These are phyloP conservation scores for Mucor piriformis DNA, from an alignment of 371 early-diverging fungal species.

Conservation along the genomic window DNA sequence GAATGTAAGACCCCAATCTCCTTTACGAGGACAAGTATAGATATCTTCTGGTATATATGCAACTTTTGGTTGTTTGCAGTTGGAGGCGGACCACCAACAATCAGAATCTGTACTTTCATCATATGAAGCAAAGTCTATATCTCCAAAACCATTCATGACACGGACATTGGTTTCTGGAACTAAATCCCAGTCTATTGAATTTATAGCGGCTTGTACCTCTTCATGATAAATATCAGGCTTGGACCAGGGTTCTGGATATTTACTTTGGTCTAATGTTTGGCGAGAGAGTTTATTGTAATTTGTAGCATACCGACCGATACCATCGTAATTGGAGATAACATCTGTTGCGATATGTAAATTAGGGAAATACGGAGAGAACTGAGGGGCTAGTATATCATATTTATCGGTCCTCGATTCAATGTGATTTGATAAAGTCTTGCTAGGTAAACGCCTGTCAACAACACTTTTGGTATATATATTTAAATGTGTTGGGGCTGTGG, in stretches of 20 bases:
- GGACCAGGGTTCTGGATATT: conserved; percentile 44
- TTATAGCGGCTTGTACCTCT: conserved; percentile 38
- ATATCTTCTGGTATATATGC: conserved; percentile 40
- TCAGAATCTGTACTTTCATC: conserved; percentile 22
- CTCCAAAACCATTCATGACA: conserved; percentile 2
- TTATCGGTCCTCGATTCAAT: neutral
- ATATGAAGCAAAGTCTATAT: neutral
- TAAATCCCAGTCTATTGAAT: conserved; percentile 42
- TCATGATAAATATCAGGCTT: conserved; percentile 31
- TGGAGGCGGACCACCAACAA: conserved; percentile 47
- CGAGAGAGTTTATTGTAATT: neutral
- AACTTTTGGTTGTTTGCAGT: conserved; percentile 40
- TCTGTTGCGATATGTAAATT: neutral
- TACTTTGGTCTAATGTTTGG: conserved; percentile 1
- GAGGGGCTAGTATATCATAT: neutral
- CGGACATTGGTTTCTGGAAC: conserved; percentile 39
- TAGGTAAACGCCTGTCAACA: neutral
- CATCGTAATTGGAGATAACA: neutral
- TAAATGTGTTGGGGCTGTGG: conserved; percentile 8
- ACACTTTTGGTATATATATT: neutral
- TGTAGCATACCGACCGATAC: neutral
- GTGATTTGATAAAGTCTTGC: no score
- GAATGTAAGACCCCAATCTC: conserved; percentile 48
- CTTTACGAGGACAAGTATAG: conserved; percentile 32
- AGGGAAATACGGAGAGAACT: neutral